Percentiles rank a stretch among this genome's conserved stretches.
phyloP scores from a whole-genome alignment of 305 asterid species.

The Solanum hybrid region DNA sequence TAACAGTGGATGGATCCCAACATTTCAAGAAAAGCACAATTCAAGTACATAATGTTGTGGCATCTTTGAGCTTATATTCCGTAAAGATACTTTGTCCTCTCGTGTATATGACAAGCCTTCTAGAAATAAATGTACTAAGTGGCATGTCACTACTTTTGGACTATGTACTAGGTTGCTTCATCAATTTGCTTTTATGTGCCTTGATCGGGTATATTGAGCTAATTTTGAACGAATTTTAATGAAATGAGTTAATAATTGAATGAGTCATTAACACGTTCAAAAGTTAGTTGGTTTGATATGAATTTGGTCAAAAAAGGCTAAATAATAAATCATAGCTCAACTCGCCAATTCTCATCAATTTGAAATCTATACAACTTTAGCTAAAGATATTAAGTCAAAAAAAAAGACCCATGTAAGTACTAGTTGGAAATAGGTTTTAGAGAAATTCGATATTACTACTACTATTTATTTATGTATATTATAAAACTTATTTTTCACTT shows the following conservation, averaged over 20 bases:
- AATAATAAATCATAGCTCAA: neutral
- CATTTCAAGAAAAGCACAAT: neutral
- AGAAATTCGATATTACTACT: neutral
- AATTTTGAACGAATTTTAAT: neutral
- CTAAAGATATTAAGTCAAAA: neutral
- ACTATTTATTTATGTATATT: neutral
- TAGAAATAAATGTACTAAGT: neutral
- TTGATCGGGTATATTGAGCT: neutral
- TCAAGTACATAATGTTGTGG: neutral
- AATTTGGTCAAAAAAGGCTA: neutral
- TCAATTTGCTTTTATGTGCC: neutral
- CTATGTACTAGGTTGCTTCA: neutral
- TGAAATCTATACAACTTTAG: neutral
- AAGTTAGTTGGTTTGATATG: neutral
- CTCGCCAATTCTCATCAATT: neutral
- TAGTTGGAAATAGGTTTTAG: neutral
- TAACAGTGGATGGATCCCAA: neutral
- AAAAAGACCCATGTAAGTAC: neutral
- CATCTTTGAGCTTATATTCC: neutral
- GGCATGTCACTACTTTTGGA: neutral
- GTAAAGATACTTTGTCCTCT: neutral
- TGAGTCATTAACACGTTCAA: neutral
- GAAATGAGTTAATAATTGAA: neutral
- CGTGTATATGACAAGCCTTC: neutral
- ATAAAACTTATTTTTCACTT: neutral